Percentiles rank a stretch among this genome's conserved stretches.
These are phyloP conservation scores for Stemphylium vesicarium DNA, from an alignment of 2,329 filamentous ascomycete species.

Conservation along the genomic window DNA sequence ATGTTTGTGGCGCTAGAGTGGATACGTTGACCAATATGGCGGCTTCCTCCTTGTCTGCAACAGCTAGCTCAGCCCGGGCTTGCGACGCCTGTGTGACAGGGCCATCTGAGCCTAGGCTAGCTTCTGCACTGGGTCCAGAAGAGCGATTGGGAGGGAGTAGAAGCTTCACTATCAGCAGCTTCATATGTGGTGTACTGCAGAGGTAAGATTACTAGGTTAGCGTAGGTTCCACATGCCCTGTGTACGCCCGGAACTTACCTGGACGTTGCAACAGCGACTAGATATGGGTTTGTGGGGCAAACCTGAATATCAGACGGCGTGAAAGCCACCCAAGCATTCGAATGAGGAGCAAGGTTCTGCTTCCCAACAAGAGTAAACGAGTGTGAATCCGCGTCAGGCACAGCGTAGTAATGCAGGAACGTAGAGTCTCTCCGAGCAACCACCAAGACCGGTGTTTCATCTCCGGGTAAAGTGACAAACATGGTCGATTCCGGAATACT, in stretches of 20 bases:
- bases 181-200: slow-evolving; percentile 64
- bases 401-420: slow-evolving; percentile 62
- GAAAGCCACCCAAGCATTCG: slow-evolving; percentile 69
- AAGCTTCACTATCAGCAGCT: slow-evolving; percentile 64
- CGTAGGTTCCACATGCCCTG: not conserved
- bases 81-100: slow-evolving; percentile 58
- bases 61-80: slow-evolving; percentile 56
- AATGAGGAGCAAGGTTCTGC: slow-evolving; percentile 68
- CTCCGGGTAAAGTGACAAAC: slow-evolving; percentile 59
- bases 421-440: slow-evolving; percentile 65
- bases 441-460: slow-evolving; percentile 56
- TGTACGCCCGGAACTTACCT: slow-evolving; percentile 22
- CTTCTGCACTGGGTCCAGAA: slow-evolving; percentile 3
- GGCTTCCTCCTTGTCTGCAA: slow-evolving; percentile 64
- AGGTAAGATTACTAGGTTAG: not conserved
- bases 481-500: slow-evolving; percentile 65
- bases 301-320: slow-evolving; percentile 64
- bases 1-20: slow-evolving; percentile 67
- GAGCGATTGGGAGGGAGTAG: slow-evolving; percentile 55
- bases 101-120: slow-evolving; percentile 7
- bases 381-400: slow-evolving; percentile 28
- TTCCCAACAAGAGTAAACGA: slow-evolving; percentile 54
- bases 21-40: slow-evolving; percentile 66
- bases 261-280: slow-evolving; percentile 66
- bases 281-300: slow-evolving; percentile 60